These are phyloP conservation scores for Monilinia vaccinii-corymbosi DNA, from an alignment of 2,329 filamentous ascomycete species.

Conservation along the genomic window DNA sequence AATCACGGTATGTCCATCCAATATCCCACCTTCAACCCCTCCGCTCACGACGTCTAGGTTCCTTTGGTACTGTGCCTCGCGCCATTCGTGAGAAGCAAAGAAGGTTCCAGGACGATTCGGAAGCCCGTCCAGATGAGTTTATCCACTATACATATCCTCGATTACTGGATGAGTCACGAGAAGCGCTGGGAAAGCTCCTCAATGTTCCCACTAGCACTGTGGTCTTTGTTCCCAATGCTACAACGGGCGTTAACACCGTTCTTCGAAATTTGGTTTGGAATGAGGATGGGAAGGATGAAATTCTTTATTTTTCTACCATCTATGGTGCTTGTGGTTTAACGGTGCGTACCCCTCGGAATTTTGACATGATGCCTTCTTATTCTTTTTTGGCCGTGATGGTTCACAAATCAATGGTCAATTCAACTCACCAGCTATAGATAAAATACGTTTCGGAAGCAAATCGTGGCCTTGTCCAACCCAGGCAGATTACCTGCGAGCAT, in stretches of 20 bases:
- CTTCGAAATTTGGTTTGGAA: slow-evolving; percentile 66
- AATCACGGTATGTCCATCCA: slow-evolving; percentile 30
- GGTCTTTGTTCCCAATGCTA: slow-evolving; percentile 77
- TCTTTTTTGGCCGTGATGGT: not conserved
- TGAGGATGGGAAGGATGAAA: slow-evolving; percentile 53
- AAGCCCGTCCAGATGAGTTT: slow-evolving; percentile 66
- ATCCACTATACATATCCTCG: slow-evolving; percentile 58
- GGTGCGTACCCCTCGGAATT: slow-evolving; percentile 30
- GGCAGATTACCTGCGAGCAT: slow-evolving; percentile 53
- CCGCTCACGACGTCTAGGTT: slow-evolving; percentile 39
- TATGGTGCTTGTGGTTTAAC: slow-evolving; percentile 58
- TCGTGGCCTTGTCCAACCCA: slow-evolving; percentile 32
- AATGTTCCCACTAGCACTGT: slow-evolving; percentile 55
- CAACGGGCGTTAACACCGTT: slow-evolving; percentile 67
- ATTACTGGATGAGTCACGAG: slow-evolving; percentile 55
- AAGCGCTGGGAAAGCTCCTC: slow-evolving; percentile 55
- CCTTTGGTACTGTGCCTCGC: slow-evolving; percentile 68
- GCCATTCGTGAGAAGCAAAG: slow-evolving; percentile 50
- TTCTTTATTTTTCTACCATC: slow-evolving; percentile 58
- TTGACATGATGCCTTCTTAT: not conserved
- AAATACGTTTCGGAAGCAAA: slow-evolving; percentile 63
- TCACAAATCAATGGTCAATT: not conserved
- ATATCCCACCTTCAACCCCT: not conserved
- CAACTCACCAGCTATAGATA: not conserved
- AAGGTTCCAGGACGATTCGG: slow-evolving; percentile 55